Percentiles rank a stretch among this genome's conserved stretches.
These are phyloP conservation scores for Amanita rimosa DNA, from an alignment of 768 basidiomycete genomes.

Conservation along the genomic window DNA sequence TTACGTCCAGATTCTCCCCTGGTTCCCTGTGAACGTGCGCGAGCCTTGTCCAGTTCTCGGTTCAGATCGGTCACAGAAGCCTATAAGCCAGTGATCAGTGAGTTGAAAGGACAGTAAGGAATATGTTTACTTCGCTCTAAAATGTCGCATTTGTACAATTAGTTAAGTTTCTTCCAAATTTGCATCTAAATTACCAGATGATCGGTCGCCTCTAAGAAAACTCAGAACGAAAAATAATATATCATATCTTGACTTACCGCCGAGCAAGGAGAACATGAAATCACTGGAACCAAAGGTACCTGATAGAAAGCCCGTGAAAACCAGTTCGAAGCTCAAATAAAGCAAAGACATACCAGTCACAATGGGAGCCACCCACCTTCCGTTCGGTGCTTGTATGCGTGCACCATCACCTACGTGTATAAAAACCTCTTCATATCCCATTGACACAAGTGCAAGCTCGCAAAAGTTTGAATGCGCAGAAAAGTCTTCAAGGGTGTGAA, in stretches of 20 bases:
- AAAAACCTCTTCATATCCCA: constrained; percentile 75
- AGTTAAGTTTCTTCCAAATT: background rate
- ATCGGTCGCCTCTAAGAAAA: constrained; percentile 43
- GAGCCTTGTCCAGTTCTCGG: constrained; percentile 62
- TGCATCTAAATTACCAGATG: constrained; percentile 34
- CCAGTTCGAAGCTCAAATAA: background rate
- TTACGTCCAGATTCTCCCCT: constrained; percentile 20
- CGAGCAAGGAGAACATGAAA: constrained; percentile 68
- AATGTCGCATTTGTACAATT: constrained; percentile 1
- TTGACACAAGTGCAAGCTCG: constrained; percentile 64
- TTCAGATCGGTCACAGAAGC: constrained; percentile 86
- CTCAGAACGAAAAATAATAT: background rate
- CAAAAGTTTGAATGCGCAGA: constrained; percentile 87
- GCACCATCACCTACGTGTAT: constrained; percentile 78
- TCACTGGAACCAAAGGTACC: constrained; percentile 73
- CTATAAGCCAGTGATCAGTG: constrained; percentile 16
- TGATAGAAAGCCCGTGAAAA: constrained; percentile 8
- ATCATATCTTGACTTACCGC: constrained; percentile 32
- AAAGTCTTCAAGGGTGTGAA: constrained; percentile 81
- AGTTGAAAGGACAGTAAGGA: background rate
- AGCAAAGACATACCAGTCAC: constrained; percentile 46
- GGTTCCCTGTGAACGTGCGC: constrained; percentile 24
- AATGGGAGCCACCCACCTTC: constrained; percentile 67
- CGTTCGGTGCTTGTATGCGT: constrained; percentile 62
- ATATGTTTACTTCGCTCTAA: constrained; percentile 22